Evolutionary conservation across 345 rosid species (phyloP).

Genomic region (Citrus hindsii): DNA sequence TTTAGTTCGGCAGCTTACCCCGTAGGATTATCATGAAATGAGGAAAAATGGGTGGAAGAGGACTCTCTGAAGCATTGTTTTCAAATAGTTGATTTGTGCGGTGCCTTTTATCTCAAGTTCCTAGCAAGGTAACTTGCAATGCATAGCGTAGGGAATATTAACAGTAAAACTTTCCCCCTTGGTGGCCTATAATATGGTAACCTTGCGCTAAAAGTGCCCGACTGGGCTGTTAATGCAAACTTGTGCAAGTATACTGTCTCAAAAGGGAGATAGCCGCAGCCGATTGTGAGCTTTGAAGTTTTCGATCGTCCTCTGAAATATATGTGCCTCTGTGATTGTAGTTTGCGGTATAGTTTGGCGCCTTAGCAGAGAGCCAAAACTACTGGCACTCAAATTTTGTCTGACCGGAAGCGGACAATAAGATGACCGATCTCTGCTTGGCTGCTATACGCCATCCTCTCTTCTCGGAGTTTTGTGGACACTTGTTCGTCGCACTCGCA

Average conservation of each 20-base stretch:
- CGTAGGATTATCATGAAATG: neutral
- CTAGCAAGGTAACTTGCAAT: neutral
- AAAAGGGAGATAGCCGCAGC: rapidly evolving
- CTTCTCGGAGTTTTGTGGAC: neutral
- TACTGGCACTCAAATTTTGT: neutral
- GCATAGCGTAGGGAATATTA: neutral
- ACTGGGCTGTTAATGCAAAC: no score
- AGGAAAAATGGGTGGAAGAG: neutral
- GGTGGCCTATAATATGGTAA: no score
- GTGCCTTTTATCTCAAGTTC: no score
- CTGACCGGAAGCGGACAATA: neutral
- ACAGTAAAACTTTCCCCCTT: no score
- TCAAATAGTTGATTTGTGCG: neutral
- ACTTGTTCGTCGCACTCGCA: neutral
- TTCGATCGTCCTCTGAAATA: neutral
- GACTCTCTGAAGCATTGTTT: neutral
- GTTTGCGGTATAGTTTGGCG: neutral
- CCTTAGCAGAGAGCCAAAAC: neutral
- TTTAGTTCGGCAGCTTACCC: neutral
- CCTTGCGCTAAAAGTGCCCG: no score
- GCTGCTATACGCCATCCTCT: neutral
- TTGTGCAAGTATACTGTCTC: no score
- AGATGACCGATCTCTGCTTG: neutral
- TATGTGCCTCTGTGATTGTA: neutral
- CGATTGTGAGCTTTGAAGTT: no score